Percentiles rank a stretch among this genome's conserved stretches.
Conservation (phyloP, 1,284 basidiomycete genomes). For the Ganoderma lingzhi region DNA sequence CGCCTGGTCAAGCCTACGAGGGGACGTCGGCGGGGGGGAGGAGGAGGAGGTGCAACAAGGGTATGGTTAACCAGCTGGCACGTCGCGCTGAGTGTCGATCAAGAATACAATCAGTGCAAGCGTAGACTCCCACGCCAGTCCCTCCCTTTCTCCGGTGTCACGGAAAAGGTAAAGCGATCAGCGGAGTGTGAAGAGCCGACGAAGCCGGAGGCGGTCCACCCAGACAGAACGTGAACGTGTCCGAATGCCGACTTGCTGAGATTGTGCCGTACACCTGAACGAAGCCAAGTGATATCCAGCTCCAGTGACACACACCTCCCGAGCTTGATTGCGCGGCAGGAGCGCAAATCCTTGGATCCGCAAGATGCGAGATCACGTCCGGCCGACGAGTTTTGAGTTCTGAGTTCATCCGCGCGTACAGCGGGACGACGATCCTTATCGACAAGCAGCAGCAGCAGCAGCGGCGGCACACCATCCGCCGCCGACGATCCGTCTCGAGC, state of each 20-base stretch:
- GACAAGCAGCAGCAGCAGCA: neutral
- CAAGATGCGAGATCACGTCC: neutral
- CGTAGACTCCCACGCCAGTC: constrained; percentile 2
- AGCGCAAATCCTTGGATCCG: constrained; percentile 1
- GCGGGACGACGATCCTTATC: constrained; percentile 2
- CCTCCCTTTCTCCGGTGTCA: neutral
- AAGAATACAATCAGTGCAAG: constrained; percentile 1
- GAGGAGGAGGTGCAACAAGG: neutral
- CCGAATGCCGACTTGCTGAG: neutral
- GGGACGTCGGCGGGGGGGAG: neutral
- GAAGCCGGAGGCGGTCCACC: neutral
- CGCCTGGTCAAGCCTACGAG: neutral
- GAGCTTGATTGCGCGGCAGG: too few species aligned
- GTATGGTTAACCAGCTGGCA: neutral
- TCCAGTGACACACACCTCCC: too few species aligned
- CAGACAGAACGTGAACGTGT: neutral
- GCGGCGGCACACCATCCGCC: neutral
- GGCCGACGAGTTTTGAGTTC: neutral
- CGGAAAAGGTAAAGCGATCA: neutral
- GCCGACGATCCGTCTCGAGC: neutral
- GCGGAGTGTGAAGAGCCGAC: neutral
- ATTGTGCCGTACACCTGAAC: too few species aligned
- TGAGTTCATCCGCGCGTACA: neutral
- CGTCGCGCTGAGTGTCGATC: neutral
- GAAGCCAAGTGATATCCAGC: too few species aligned